Evolutionary conservation across 2,329 filamentous ascomycete species (phyloP).

Genomic region (Colletotrichum musicola): DNA sequence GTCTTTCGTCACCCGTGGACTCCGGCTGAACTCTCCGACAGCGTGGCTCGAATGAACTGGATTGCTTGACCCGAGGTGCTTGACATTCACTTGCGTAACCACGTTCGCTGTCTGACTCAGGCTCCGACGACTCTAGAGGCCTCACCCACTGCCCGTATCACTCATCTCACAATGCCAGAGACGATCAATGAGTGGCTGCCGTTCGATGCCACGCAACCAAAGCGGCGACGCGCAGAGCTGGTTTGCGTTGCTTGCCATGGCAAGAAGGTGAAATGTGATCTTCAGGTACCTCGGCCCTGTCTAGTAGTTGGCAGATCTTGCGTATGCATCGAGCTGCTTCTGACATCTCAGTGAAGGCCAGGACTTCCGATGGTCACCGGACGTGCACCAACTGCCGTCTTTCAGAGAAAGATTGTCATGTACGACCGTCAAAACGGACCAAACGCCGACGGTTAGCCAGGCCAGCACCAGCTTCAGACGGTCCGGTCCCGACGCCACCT

Average conservation of each 20-base stretch:
- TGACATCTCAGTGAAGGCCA: slow-evolving; percentile 23
- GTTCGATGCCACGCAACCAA: slow-evolving; percentile 47
- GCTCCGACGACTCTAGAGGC: no score
- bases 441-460: slow-evolving; percentile 39
- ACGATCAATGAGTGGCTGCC: slow-evolving; percentile 49
- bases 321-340: neutral
- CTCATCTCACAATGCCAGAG: slow-evolving; percentile 44
- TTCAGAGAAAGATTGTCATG: slow-evolving; percentile 45
- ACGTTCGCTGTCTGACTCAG: no score
- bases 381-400: slow-evolving; percentile 47
- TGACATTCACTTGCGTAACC: no score
- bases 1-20: no score
- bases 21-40: no score
- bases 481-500: neutral
- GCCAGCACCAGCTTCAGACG: neutral
- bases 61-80: no score
- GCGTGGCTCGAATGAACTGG: no score
- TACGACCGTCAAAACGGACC: slow-evolving; percentile 46
- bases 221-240: slow-evolving; percentile 48
- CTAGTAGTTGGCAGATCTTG: neutral
- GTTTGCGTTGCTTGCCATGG: slow-evolving; percentile 49
- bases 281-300: slow-evolving; percentile 42
- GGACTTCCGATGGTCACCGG: slow-evolving; percentile 42
- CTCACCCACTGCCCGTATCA: no score
- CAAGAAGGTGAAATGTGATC: slow-evolving; percentile 52